Conservation (phyloP, 2,329 filamentous ascomycete species). For the Tolypocladium ovalisporum region DNA sequence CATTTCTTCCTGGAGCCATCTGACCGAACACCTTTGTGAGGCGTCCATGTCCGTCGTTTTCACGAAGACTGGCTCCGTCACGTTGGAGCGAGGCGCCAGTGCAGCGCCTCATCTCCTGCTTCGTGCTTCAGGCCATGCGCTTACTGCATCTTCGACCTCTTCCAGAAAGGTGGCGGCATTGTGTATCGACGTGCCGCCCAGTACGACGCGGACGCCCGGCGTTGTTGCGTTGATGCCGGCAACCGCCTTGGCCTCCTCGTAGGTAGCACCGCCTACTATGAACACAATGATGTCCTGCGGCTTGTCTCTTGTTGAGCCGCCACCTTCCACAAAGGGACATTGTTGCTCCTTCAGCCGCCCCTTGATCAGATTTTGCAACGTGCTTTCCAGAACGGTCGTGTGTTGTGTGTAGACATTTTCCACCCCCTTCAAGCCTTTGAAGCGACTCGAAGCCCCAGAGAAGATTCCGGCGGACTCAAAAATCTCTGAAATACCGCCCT, state of each 20-base stretch:
- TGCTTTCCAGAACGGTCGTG: constrained; percentile 76
- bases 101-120: constrained; percentile 10
- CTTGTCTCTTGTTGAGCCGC: constrained; percentile 80
- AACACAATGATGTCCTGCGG: constrained; percentile 95
- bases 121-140: constrained; percentile 65
- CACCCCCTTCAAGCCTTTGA: constrained; percentile 92
- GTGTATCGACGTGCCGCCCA: constrained; percentile 80
- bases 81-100: not conserved
- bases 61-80: not conserved
- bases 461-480: constrained; percentile 91
- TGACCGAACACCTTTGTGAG: not conserved
- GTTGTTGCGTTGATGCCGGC: constrained; percentile 89
- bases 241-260: constrained; percentile 93
- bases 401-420: constrained; percentile 99
- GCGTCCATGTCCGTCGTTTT: not conserved
- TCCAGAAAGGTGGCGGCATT: constrained; percentile 83
- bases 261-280: constrained; percentile 85
- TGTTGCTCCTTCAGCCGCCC: constrained; percentile 76
- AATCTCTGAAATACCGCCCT: constrained; percentile 74
- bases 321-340: constrained; percentile 88
- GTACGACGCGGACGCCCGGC: constrained; percentile 77
- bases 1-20: not conserved
- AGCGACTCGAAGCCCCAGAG: constrained; percentile 72
- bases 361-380: constrained; percentile 86
- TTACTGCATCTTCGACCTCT: constrained; percentile 82